Conservation (phyloP, 2,329 filamentous ascomycete genomes). For the Monilinia vaccinii-corymbosi region DNA sequence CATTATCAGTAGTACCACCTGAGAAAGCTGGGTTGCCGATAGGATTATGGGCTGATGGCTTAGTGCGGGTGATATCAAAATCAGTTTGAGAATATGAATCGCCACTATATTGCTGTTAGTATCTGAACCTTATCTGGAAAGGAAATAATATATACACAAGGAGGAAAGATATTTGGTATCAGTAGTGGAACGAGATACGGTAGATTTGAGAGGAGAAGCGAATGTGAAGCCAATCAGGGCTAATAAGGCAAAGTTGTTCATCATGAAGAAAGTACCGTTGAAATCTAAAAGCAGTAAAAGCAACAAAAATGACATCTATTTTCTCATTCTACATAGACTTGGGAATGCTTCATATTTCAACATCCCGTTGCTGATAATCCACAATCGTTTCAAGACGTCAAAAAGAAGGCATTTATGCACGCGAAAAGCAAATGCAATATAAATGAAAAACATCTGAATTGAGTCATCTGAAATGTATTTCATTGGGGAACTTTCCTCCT, state of each 20-base stretch:
- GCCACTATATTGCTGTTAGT: constrained; percentile 19
- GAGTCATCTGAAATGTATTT: not conserved
- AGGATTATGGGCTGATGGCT: constrained; percentile 27
- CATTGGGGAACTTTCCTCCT: not conserved
- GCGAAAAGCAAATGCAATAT: not conserved
- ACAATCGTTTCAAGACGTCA: not conserved
- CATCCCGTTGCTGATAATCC: not conserved
- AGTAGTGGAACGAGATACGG: not conserved
- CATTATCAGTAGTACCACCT: constrained; percentile 23
- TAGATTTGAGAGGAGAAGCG: not conserved
- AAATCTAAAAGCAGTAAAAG: not conserved
- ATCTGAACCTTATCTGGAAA: not conserved
- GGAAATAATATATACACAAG: not conserved
- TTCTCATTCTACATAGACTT: not conserved
- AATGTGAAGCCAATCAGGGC: constrained; percentile 4
- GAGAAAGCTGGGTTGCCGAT: constrained; percentile 31
- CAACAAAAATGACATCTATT: not conserved
- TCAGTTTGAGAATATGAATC: constrained; percentile 31
- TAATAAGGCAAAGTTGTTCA: not conserved
- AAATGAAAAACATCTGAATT: not conserved
- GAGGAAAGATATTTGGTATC: constrained; percentile 5
- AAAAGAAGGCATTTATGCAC: not conserved
- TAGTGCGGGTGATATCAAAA: constrained; percentile 26
- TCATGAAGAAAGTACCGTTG: not conserved
- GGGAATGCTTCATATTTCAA: not conserved